Conservation (phyloP, 179 eudicot genomes). For the Gypsophila paniculata region DNA sequence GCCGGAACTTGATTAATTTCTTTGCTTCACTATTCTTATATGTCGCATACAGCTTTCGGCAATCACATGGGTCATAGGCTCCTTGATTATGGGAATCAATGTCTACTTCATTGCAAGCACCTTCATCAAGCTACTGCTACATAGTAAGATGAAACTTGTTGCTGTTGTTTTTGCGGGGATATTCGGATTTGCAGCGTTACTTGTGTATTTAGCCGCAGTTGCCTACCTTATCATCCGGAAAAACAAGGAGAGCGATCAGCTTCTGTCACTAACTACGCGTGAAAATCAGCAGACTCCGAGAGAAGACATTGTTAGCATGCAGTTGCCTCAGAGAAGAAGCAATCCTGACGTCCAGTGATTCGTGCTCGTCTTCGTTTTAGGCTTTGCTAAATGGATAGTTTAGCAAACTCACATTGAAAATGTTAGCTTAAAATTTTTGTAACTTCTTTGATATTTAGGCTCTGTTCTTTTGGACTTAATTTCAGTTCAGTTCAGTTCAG, state of each 20-base stretch:
- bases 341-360: conserved; percentile 37
- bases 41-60: conserved; percentile 61
- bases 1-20: background rate
- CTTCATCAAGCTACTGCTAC: conserved; percentile 57
- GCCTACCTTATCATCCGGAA: conserved; percentile 66
- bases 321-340: conserved; percentile 61
- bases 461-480: too few species aligned
- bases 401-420: conserved; percentile 5
- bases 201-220: conserved; percentile 66
- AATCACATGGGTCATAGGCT: conserved; percentile 78
- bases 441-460: conserved; percentile 8
- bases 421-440: background rate
- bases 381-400: conserved; percentile 3
- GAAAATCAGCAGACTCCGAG: conserved; percentile 57
- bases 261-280: conserved; percentile 45
- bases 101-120: conserved; percentile 67
- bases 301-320: conserved; percentile 84
- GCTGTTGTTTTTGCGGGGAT: conserved; percentile 56
- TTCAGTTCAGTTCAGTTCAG: too few species aligned
- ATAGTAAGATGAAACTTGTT: conserved; percentile 49
- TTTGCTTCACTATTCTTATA: background rate
- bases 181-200: conserved; percentile 61
- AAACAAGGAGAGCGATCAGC: conserved; percentile 55
- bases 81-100: conserved; percentile 81
- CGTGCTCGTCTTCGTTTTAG: background rate